Base-by-base conservation (phyloP, 164 flowering plant species). In the Hamamelis virginiana region DNA sequence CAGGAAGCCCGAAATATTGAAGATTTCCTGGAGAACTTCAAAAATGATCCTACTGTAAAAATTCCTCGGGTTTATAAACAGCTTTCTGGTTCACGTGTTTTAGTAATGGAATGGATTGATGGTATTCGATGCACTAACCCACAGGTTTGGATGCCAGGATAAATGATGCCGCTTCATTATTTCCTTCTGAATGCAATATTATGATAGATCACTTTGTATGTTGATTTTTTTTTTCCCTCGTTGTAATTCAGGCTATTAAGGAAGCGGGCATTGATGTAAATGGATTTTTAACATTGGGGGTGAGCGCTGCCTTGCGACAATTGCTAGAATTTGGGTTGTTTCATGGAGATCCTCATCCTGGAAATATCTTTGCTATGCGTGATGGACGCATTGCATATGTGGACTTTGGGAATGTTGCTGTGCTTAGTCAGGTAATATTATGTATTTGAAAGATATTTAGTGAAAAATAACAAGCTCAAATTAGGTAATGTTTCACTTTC, bases 31-130 rank as follows among this genome's bases (percentile, higher is more conserved):
- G 98, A 91, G 80, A 95, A 95, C 78, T 95, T 95, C 82, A 95
- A 92, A 83, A 66, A 81, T 81, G 98, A 92, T 75, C 97, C 96
- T 15, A 92, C 97, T 28, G 98, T 95, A 51, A 95, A 94, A 83
- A 95, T 95, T 73, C 98, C 98, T 58, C 73, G 75, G 64, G 98
- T 88, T 69, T 95, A 92, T 80, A 87, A 78, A 67, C 65, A 86
- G 41, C 94, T 91, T 72, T 91, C 87, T 68, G 98, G 98, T 77
- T 68, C 90, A 66, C 97, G 94, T 61, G 98, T 95, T 75, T 64
- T 95, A 52, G 97, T 95, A 26, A 95, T 95, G 98, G 98, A 95
- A 79, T 95, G 98, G 98, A 95, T 95, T 76, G 98, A 95, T 92
- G 98, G 98, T 65, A 91, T 95, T 72, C 88, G 98, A 38, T 91